Base-by-base conservation (phyloP, 2,329 filamentous ascomycete genomes). In the Colletotrichum sp. region DNA sequence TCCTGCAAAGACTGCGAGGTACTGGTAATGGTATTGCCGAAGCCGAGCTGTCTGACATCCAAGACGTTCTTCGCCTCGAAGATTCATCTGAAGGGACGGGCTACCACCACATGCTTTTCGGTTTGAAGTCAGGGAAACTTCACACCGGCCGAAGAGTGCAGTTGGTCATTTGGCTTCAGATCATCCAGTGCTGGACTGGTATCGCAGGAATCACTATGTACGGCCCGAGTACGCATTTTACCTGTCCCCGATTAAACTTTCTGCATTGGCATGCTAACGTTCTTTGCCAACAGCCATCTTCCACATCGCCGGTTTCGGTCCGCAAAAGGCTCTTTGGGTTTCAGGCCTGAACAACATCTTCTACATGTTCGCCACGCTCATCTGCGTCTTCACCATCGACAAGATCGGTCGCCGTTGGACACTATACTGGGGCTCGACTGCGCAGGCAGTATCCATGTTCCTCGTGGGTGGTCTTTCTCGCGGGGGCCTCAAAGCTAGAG, bases 401-500 rank as follows among this genome's bases (percentile, higher is more conserved):
- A 57, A 29, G 0, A 57, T 57, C 7, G 55, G 55, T 8, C 55
- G 55, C 3, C 55, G 55, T 0, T 57, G 55, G 55, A 57, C 55
- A 22, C 55, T 57, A 15, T 57, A 57, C 55, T 57, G 55, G 55
- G 55, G 55, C 7, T 57, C 55, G 1, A 29, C 55, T 16, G 55
- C 22, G 15, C 55, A 57, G n/a, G 55, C 55, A 27, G 13, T 57
- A 3, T n/a, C 55, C 25, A 57, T 57, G 55, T 57, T 57, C 7
- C 55, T 57, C 16, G 55, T 57, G 11, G 55, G 55, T 6, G 55
- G 55, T 3, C 55, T 57, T 13, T 57, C 55, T 29, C 55, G 55
- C 0, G 55, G 55, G 0, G 25, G 55, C 0, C 55, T 57, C 5
- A 29, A 57, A 0, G 55, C 55, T 0, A 57, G 55, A 57, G 55